A percentile compares a stretch with the other conserved stretches of the same genome.
phyloP scores from a whole-genome alignment of 768 basidiomycete genomes.

The Glaciozyma antarctica region DNA sequence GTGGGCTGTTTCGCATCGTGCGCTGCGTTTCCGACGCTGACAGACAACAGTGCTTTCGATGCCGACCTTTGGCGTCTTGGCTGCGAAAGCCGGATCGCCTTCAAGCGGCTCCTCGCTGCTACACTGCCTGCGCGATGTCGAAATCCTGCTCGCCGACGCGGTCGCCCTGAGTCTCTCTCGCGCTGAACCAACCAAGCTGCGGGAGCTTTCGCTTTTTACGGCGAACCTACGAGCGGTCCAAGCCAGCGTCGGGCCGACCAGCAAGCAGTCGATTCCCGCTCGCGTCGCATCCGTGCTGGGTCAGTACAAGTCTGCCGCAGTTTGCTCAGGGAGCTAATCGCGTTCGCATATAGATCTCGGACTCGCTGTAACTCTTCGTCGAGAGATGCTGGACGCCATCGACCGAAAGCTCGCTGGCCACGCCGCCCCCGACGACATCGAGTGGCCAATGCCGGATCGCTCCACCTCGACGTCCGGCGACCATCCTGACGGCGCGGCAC shows the following conservation, averaged over 20 bases:
- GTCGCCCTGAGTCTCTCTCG: slow-evolving; percentile 43
- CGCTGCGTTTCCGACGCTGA: not conserved
- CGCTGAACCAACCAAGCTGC: slow-evolving; percentile 66
- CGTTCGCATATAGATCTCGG: slow-evolving; percentile 51
- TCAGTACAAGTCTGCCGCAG: slow-evolving; percentile 32
- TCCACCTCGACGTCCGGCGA: slow-evolving; percentile 41
- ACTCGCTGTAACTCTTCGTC: slow-evolving; percentile 64
- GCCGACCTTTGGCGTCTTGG: slow-evolving; percentile 78
- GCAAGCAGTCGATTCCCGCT: slow-evolving; percentile 44
- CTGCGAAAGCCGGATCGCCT: slow-evolving; percentile 43
- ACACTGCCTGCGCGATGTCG: slow-evolving; percentile 52
- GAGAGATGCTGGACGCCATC: slow-evolving; percentile 78
- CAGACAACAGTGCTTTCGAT: slow-evolving; percentile 38
- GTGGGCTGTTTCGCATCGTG: slow-evolving; percentile 45
- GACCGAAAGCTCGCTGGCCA: slow-evolving; percentile 54
- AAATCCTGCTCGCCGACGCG: slow-evolving; percentile 15
- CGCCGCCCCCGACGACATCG: slow-evolving; percentile 52
- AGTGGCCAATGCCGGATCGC: slow-evolving; percentile 55
- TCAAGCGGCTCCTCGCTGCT: slow-evolving; percentile 47
- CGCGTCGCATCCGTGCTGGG: slow-evolving; percentile 56
- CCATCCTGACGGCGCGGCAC: slow-evolving; percentile 34
- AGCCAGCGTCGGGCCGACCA: slow-evolving; percentile 62
- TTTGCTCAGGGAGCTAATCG: slow-evolving; percentile 16
- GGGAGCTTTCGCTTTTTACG: slow-evolving; percentile 54
- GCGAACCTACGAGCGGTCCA: slow-evolving; percentile 61